Evolutionary conservation across 352 stramenopile genomes (phyloP).

Genomic region (Thraustochytrium striatum): DNA sequence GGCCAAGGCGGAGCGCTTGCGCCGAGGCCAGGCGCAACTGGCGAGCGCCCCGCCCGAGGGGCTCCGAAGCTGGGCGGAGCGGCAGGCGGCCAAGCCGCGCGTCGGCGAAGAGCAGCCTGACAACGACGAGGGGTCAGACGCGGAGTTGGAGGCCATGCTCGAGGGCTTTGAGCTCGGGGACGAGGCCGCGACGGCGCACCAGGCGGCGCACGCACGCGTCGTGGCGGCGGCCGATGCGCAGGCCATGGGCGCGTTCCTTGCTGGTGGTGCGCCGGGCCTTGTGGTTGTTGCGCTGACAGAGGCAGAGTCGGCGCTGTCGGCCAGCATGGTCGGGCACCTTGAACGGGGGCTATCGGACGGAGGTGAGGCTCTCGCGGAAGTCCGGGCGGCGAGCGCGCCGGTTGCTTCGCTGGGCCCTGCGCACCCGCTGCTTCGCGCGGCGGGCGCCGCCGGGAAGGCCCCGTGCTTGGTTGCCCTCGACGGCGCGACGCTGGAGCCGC

Average conservation of each 20-base stretch:
- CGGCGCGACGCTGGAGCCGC: too few relatives aligned
- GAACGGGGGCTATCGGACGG: background rate
- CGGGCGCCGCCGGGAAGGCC: background rate
- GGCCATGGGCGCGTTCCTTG: background rate
- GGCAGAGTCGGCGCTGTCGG: background rate
- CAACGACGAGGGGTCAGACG: background rate
- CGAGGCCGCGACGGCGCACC: background rate
- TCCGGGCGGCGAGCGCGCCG: background rate
- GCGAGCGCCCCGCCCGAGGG: too few relatives aligned
- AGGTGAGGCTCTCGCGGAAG: background rate
- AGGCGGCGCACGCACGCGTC: background rate
- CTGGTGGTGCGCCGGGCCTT: background rate
- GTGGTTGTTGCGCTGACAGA: background rate
- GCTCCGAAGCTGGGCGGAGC: too few relatives aligned
- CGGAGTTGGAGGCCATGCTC: background rate
- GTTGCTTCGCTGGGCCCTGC: background rate
- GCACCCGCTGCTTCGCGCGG: background rate
- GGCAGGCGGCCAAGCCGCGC: background rate
- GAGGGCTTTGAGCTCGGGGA: background rate
- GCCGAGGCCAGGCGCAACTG: background rate
- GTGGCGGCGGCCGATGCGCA: too few relatives aligned
- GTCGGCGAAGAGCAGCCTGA: background rate
- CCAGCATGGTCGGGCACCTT: background rate
- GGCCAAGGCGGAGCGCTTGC: background rate
- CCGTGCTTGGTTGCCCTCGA: too few relatives aligned